A percentile compares a stretch with the other conserved stretches of the same genome.
phyloP scores from a whole-genome alignment of 1,284 basidiomycete genomes.

The Bjerkandera adusta region DNA sequence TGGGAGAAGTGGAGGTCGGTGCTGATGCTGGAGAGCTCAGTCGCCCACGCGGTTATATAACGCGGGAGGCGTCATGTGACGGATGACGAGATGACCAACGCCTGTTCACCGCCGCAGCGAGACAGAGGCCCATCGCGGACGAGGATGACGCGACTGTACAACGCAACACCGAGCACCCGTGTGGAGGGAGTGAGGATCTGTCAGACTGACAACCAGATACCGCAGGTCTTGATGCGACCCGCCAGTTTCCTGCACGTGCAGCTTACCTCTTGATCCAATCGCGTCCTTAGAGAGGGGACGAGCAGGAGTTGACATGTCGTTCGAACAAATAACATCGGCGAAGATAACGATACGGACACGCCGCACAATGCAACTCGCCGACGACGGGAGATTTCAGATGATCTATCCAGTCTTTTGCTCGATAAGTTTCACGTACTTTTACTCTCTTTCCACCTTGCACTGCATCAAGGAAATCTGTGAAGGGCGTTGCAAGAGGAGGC shows the following conservation, averaged over 20 bases:
- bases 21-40: background rate
- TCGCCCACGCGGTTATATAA: slow-evolving; percentile 9
- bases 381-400: too few relatives aligned
- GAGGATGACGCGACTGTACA: slow-evolving; percentile 6
- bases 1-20: slow-evolving; percentile 3
- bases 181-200: slow-evolving; percentile 7
- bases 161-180: background rate
- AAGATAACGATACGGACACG: too few relatives aligned
- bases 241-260: slow-evolving; percentile 1
- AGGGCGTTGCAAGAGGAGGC: too few relatives aligned
- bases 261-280: too few relatives aligned
- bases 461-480: too few relatives aligned
- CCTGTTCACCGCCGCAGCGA: background rate
- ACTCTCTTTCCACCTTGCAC: too few relatives aligned
- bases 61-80: slow-evolving; percentile 10
- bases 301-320: too few relatives aligned
- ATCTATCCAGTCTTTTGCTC: too few relatives aligned
- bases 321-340: too few relatives aligned
- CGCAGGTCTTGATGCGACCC: slow-evolving; percentile 2
- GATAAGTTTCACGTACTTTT: too few relatives aligned
- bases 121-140: background rate
- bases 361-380: too few relatives aligned
- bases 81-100: slow-evolving; percentile 1
- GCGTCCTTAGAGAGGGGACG: too few relatives aligned
- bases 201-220: background rate